Conservation (phyloP, 2,329 filamentous ascomycete genomes). For the Aureobasidium sp. region DNA sequence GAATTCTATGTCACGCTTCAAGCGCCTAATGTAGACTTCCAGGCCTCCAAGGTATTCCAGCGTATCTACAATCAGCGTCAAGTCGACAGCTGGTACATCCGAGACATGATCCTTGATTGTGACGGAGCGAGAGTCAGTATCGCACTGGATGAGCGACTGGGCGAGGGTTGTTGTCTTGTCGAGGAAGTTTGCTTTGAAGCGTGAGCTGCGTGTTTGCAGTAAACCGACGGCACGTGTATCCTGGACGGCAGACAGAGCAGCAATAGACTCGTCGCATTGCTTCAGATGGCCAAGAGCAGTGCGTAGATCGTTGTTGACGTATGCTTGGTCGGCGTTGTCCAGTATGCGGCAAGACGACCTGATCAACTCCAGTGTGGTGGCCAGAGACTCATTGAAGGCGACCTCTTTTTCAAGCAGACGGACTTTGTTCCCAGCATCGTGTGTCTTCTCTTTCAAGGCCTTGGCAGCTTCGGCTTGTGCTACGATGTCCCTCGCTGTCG, state of each 20-base stretch:
- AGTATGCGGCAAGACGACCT: slow-evolving; percentile 42
- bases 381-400: slow-evolving; percentile 47
- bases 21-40: slow-evolving; percentile 12
- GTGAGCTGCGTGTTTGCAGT: slow-evolving; percentile 40
- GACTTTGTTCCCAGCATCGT: slow-evolving; percentile 50
- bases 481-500: slow-evolving; percentile 72
- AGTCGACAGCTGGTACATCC: slow-evolving; percentile 16
- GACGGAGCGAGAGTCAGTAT: slow-evolving; percentile 47
- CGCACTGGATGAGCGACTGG: slow-evolving; percentile 56
- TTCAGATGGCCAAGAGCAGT: slow-evolving; percentile 41
- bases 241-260: slow-evolving; percentile 42
- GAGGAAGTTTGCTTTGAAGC: slow-evolving; percentile 7
- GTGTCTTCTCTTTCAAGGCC: slow-evolving; percentile 53
- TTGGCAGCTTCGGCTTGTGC: slow-evolving; percentile 64
- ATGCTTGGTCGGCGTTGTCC: slow-evolving; percentile 30
- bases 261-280: slow-evolving; percentile 45
- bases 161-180: slow-evolving; percentile 62
- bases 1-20: slow-evolving; percentile 23
- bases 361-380: slow-evolving; percentile 41
- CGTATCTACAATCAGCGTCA: not conserved
- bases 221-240: slow-evolving; percentile 56
- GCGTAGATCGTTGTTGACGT: slow-evolving; percentile 36
- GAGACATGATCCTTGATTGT: slow-evolving; percentile 44
- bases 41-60: slow-evolving; percentile 20
- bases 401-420: slow-evolving; percentile 50